These are phyloP conservation scores for Nicotiana knightiana DNA, from an alignment of 257 asterid genomes.

Conservation along the genomic window DNA sequence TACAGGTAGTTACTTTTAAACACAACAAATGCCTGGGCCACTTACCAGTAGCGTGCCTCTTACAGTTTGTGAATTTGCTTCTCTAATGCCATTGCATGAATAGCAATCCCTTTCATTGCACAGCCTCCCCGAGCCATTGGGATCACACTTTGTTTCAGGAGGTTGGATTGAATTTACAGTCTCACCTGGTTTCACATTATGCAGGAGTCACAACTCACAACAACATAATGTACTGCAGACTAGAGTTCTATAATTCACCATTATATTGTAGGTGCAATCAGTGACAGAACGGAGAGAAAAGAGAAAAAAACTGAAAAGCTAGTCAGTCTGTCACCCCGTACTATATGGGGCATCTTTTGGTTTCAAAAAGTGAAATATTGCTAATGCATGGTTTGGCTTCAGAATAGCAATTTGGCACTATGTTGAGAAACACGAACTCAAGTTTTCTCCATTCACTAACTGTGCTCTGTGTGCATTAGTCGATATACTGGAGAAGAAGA, in stretches of 20 bases:
- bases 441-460: not conserved
- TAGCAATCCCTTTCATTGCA: conserved; percentile 59
- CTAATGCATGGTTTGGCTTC: not conserved
- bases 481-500: not conserved
- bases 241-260: not conserved
- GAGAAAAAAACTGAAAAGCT: conserved; percentile 5
- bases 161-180: conserved; percentile 67
- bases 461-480: not conserved
- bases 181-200: conserved; percentile 51
- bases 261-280: not conserved
- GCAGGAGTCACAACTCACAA: conserved; percentile 14
- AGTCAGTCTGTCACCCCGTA: not conserved
- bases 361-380: not conserved
- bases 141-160: conserved; percentile 56
- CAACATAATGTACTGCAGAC: not conserved
- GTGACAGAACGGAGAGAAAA: not conserved
- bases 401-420: not conserved
- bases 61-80: conserved; percentile 63
- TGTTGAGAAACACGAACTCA: not conserved
- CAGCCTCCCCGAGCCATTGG: conserved; percentile 36
- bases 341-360: not conserved
- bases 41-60: conserved; percentile 98
- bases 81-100: conserved; percentile 58
- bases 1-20: not conserved
- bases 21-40: conserved; percentile 9